A percentile compares a stretch with the other conserved stretches of the same genome.
Conservation (phyloP, 371 early-diverging fungal genomes). For the Lichtheimia hyalospora region DNA sequence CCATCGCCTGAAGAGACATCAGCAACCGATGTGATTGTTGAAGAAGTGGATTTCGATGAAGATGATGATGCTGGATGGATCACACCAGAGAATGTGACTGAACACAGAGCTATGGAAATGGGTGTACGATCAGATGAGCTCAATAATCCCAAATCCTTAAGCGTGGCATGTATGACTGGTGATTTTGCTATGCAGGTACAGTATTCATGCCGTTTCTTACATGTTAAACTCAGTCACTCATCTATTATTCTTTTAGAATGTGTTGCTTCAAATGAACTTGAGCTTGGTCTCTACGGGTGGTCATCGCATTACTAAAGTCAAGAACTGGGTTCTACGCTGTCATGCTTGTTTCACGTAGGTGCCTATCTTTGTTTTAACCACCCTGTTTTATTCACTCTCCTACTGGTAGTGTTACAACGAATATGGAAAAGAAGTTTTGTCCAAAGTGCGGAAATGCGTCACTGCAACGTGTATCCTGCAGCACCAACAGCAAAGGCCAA, state of each 20-base stretch:
- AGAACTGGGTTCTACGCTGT: constrained; percentile 91
- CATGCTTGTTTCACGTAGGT: constrained; percentile 90
- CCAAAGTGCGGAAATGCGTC: constrained; percentile 91
- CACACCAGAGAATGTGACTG: constrained; percentile 85
- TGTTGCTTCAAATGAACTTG: constrained; percentile 90
- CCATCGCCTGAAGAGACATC: neutral
- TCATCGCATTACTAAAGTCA: constrained; percentile 71
- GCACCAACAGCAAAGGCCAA: constrained; percentile 79
- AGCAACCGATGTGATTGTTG: neutral
- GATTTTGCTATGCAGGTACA: constrained; percentile 96
- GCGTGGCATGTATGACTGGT: constrained; percentile 89
- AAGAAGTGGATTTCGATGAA: neutral
- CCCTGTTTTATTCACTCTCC: neutral
- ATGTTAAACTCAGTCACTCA: neutral
- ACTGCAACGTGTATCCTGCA: constrained; percentile 80
- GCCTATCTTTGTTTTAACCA: neutral
- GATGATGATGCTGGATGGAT: constrained; percentile 70
- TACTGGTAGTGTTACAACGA: constrained; percentile 66
- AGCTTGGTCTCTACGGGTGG: constrained; percentile 87
- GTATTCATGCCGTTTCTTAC: neutral
- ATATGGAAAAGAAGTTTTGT: constrained; percentile 93
- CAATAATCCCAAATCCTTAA: constrained; percentile 44
- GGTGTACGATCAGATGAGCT: constrained; percentile 46
- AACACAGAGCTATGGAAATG: constrained; percentile 59
- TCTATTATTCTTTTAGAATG: constrained; percentile 66